A percentile compares a stretch with the other conserved stretches of the same genome.
phyloP scores from a whole-genome alignment of 164 flowering plant species.

The Magnolia officinalis region DNA sequence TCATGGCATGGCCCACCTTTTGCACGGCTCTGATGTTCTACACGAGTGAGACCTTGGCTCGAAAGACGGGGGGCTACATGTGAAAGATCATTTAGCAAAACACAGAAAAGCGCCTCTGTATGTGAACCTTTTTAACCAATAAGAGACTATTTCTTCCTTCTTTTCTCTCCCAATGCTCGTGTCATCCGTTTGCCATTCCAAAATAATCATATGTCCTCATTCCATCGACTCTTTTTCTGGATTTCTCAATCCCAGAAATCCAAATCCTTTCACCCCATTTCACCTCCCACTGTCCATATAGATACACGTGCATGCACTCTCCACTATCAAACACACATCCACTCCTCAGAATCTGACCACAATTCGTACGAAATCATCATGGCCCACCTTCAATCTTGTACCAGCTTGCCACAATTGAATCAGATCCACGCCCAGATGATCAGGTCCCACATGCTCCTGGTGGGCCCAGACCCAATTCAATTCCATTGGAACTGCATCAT shows the following conservation, averaged over 20 bases:
- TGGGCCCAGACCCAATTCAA: conserved; percentile 20
- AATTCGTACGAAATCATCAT: conserved; percentile 23
- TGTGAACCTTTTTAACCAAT: no score
- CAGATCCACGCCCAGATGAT: conserved; percentile 37
- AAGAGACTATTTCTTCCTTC: no score
- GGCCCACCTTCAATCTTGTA: conserved; percentile 34
- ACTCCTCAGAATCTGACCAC: not conserved
- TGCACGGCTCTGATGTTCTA: no score
- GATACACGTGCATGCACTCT: not conserved
- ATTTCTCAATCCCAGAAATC: not conserved
- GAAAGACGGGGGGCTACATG: no score
- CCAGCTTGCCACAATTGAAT: conserved; percentile 25
- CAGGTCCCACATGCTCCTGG: conserved; percentile 24
- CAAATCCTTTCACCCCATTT: not conserved
- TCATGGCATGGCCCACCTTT: no score
- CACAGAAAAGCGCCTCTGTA: no score
- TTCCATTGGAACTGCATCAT: conserved; percentile 59
- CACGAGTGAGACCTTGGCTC: no score
- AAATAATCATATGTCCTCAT: not conserved
- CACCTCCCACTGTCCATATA: not conserved
- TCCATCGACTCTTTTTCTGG: not conserved
- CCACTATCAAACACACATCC: not conserved
- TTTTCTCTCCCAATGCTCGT: no score
- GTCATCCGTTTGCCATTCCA: not conserved
- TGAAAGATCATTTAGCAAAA: no score